A percentile compares a stretch with the other conserved stretches of the same genome.
These are phyloP conservation scores for Penstemon newberryi DNA, from an alignment of 257 asterid genomes.

Conservation along the genomic window DNA sequence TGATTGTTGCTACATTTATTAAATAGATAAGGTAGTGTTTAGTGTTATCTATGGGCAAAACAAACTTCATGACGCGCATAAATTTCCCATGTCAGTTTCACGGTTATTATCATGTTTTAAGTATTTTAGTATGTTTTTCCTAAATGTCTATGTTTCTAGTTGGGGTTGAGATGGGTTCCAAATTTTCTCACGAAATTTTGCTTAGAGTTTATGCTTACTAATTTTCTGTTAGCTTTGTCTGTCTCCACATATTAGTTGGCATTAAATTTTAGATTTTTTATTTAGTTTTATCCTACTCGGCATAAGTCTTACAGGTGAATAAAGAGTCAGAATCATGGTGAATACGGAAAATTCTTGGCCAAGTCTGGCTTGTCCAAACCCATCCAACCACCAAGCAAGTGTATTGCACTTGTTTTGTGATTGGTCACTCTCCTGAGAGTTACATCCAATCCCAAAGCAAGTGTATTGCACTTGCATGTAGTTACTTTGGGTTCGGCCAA, in stretches of 20 bases:
- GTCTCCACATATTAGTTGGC: slow-evolving; percentile 13
- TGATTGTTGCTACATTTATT: background rate
- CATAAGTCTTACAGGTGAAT: slow-evolving; percentile 9
- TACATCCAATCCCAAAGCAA: too few species aligned
- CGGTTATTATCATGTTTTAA: background rate
- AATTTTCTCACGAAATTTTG: background rate
- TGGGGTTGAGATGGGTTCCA: background rate
- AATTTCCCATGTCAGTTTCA: background rate
- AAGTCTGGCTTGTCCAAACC: too few species aligned
- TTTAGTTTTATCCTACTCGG: background rate
- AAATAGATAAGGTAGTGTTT: background rate
- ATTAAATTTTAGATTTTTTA: background rate
- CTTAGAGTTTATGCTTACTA: background rate
- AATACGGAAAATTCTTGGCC: too few species aligned
- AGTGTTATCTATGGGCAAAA: background rate
- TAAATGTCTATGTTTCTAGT: slow-evolving; percentile 6
- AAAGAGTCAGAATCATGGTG: background rate
- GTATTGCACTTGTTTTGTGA: too few species aligned
- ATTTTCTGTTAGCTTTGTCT: background rate
- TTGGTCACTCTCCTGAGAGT: too few species aligned
- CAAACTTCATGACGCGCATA: background rate
- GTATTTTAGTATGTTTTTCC: slow-evolving; percentile 7
- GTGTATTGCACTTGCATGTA: too few species aligned
- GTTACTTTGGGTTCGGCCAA: too few species aligned
- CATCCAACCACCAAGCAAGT: too few species aligned